Conservation (phyloP, 805 yeast genomes). For the Lachancea cidri region DNA sequence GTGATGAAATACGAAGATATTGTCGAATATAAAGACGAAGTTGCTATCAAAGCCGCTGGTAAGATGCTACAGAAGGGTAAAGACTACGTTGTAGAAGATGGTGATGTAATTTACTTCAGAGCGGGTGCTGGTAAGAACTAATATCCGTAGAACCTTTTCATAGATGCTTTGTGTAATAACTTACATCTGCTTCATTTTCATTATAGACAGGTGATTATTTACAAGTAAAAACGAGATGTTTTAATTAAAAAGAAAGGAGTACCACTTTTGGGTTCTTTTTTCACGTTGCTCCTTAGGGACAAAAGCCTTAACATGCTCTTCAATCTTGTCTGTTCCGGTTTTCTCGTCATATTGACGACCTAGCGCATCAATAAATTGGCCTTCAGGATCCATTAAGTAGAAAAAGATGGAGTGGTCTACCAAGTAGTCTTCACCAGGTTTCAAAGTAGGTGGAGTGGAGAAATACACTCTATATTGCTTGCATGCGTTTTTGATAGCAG, state of each 20-base stretch:
- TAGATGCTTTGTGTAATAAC: background rate
- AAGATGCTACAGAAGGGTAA: conserved; percentile 89
- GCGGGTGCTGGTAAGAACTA: conserved; percentile 88
- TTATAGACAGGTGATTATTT: conserved; percentile 2
- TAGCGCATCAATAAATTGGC: conserved; percentile 87
- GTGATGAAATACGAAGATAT: conserved; percentile 83
- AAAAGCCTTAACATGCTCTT: conserved; percentile 68
- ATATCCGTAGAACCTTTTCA: background rate
- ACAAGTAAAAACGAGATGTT: no score
- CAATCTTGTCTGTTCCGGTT: conserved; percentile 72
- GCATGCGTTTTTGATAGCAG: conserved; percentile 76
- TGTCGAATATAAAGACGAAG: conserved; percentile 73
- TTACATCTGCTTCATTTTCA: background rate
- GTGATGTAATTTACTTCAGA: conserved; percentile 86
- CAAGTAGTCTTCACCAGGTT: conserved; percentile 92
- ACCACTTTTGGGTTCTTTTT: conserved; percentile 54
- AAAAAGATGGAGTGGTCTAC: conserved; percentile 98
- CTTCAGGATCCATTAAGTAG: conserved; percentile 98
- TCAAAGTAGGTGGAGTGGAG: conserved; percentile 92
- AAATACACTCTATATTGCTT: conserved; percentile 91
- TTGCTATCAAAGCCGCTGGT: conserved; percentile 79
- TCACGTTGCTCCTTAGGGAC: conserved; percentile 69
- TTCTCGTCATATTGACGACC: conserved; percentile 85
- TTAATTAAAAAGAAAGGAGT: conserved; percentile 35
- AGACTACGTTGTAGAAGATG: conserved; percentile 91